Conservation (phyloP, 179 eudicot genomes). For the Actinidia arguta region DNA sequence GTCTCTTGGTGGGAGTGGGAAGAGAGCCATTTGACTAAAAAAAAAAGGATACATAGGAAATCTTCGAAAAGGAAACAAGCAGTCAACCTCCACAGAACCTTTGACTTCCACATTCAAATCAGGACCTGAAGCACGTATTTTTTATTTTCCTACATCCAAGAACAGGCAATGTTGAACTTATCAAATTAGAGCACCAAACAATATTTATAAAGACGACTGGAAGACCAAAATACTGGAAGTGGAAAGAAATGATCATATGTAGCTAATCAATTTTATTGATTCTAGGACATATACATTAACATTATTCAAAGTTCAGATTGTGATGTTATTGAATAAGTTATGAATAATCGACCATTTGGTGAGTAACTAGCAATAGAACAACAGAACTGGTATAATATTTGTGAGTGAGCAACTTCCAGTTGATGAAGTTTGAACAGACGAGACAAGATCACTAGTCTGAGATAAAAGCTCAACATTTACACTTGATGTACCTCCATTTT, state of each 20-base stretch:
- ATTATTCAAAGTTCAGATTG: background rate
- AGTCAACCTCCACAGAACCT: conserved; percentile 79
- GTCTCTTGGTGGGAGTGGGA: background rate
- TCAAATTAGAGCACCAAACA: background rate
- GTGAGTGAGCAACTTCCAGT: conserved; percentile 74
- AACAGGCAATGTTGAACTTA: background rate
- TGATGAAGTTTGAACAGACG: conserved; percentile 73
- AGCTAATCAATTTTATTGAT: background rate
- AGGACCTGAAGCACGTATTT: conserved; percentile 74
- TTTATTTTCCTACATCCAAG: conserved; percentile 73
- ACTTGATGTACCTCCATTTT: conserved; percentile 85
- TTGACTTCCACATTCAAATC: conserved; percentile 72
- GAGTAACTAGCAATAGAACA: conserved; percentile 7
- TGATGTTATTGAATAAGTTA: background rate
- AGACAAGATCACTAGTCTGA: conserved; percentile 57
- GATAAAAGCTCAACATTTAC: conserved; percentile 85
- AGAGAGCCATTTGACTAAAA: conserved; percentile 1
- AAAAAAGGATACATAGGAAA: background rate
- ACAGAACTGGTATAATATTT: conserved; percentile 83
- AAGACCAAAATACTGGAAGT: background rate
- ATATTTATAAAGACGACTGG: background rate
- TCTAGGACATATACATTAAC: background rate
- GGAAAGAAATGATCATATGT: background rate
- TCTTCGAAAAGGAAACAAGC: conserved; percentile 18
- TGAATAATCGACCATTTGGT: background rate